Evolutionary conservation across 2,329 filamentous ascomycete species (phyloP).

Genomic region (Apiospora aurea): DNA sequence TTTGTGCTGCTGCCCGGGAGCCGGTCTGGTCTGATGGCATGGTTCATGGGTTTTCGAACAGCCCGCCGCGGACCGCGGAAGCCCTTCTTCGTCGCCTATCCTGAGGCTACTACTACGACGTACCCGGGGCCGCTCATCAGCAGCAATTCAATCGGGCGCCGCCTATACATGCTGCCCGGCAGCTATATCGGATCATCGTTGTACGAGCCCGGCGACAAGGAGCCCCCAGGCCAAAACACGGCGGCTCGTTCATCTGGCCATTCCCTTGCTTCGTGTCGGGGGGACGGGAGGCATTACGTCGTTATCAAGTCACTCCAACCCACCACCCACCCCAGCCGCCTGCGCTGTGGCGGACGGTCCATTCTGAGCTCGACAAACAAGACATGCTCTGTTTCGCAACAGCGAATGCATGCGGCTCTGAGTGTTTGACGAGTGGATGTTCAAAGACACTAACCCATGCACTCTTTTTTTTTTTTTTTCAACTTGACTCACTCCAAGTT

Average conservation of each 20-base stretch:
- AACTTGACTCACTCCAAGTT: not conserved
- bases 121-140: not conserved
- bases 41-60: conserved; percentile 2
- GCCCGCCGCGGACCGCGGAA: conserved; percentile 13
- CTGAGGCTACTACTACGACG: not conserved
- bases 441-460: not conserved
- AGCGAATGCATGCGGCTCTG: conserved; percentile 16
- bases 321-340: not conserved
- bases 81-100: not conserved
- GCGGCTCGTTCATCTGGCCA: conserved; percentile 10
- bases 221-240: not conserved
- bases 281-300: not conserved
- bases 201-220: not conserved
- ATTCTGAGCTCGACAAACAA: conserved; percentile 6
- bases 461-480: not conserved
- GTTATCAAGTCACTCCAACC: conserved; percentile 15
- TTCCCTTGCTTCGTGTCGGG: not conserved
- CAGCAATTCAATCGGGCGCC: not conserved
- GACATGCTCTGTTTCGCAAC: conserved; percentile 12
- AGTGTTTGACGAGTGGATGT: conserved; percentile 15
- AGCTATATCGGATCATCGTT: conserved; percentile 16
- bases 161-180: not conserved
- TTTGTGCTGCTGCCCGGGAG: not conserved
- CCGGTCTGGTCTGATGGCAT: not conserved
- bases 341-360: not conserved